Evolutionary conservation across 805 yeast species (phyloP), one percentile per base, ranked within the genome.

Genomic region (Candida maris): DNA sequence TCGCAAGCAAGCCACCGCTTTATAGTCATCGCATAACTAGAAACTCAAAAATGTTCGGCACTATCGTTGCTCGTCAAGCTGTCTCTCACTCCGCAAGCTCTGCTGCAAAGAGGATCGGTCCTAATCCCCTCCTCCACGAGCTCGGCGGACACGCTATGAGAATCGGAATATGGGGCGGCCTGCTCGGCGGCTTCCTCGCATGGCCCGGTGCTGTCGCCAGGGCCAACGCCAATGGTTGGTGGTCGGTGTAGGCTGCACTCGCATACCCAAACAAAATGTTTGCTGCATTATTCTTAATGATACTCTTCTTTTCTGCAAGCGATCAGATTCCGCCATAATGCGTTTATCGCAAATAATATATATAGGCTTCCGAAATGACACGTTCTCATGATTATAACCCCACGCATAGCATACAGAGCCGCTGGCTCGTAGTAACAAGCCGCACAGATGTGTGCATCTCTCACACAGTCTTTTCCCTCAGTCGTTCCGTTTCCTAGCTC

Each of bases 121-220:
- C 67, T 41, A 48, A 57, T 49, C 60, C 64, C 30, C 30, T 42
- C 14, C 19, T 51, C 28, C 38, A 23, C 4, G 53, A 50, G 34
- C 37, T 54, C 22, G 55, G 50, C 20, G 37, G 43, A 25, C 61
- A 56, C 30, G 47, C 51, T 30, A 54, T 53, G 20, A 51, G 38
- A 24, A 28, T 62, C 16, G 56, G 44, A 5, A 26, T 30, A 3
- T 63, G 67, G 66, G 60, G 54, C 17, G 37, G 30, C 6, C 13
- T 30, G 2, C 29, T 59, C 32, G 30, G 44, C 17, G 42, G 41
- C 6, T 62, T 61, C 51, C 38, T 57, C 4, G 17, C 42, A 3
- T 63, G 67, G 67, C 65, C 66, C 19, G n/a, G 18, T 1, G 35
- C 32, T 19, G 36, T 46, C 18, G 53, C 34, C 16, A 12, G 17